Conservation (phyloP, 163 green algal genomes). For the Chlorella variabilis region DNA sequence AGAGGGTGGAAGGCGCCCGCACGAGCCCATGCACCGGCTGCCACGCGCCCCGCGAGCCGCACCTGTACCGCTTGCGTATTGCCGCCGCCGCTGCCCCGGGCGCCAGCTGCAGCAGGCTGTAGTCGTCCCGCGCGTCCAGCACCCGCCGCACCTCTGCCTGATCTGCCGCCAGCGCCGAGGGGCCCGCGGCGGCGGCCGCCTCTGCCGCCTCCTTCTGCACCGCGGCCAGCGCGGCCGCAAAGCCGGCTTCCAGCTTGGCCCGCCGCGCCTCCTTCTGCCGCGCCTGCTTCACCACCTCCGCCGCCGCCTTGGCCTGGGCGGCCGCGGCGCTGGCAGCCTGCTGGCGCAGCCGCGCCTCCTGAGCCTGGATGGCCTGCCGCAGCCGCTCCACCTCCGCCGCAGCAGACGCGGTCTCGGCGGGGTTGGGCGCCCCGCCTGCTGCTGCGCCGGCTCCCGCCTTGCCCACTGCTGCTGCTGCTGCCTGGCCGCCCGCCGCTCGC, state of each 20-base stretch:
- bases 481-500: background rate
- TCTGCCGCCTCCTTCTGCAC: constrained; percentile 19
- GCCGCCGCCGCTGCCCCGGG: constrained; percentile 18
- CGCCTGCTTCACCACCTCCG: background rate
- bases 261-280: constrained; percentile 3
- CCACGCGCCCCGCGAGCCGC: background rate
- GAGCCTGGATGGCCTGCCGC: background rate
- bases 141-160: constrained; percentile 46
- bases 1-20: too few species aligned
- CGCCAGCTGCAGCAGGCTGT: constrained; percentile 41
- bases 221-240: constrained; percentile 22
- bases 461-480: background rate
- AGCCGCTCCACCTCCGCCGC: constrained; percentile 10
- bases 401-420: background rate
- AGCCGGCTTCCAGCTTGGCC: constrained; percentile 21
- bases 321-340: background rate
- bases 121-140: constrained; percentile 41
- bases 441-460: background rate
- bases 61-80: constrained; percentile 45
- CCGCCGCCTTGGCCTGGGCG: background rate
- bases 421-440: background rate
- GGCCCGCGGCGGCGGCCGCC: background rate
- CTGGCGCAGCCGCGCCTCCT: background rate
- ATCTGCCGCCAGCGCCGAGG: constrained; percentile 1
- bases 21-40: too few species aligned